phyloP scores from a whole-genome alignment of 2,329 filamentous ascomycete genomes.

The Cladosporium halotolerans region DNA sequence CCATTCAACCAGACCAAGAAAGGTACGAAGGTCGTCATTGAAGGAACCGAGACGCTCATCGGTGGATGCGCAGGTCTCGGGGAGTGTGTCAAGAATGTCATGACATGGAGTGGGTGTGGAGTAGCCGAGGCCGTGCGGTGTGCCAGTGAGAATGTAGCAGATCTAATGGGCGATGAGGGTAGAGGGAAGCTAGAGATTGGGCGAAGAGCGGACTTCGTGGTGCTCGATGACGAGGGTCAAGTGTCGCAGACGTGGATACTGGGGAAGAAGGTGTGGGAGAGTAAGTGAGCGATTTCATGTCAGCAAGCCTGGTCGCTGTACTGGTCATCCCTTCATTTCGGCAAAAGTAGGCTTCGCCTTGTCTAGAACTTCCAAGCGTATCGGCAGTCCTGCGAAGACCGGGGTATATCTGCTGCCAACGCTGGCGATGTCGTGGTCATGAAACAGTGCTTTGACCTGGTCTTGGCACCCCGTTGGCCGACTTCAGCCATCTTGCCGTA shows the following conservation, averaged over 20 bases:
- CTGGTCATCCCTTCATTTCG: too few relatives aligned
- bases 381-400: too few relatives aligned
- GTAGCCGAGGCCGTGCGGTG: slow-evolving; percentile 44
- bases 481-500: neutral
- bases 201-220: slow-evolving; percentile 44
- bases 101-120: slow-evolving; percentile 41
- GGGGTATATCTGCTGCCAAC: too few relatives aligned
- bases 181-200: slow-evolving; percentile 42
- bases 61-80: slow-evolving; percentile 48
- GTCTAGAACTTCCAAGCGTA: too few relatives aligned
- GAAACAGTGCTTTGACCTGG: neutral
- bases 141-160: slow-evolving; percentile 46
- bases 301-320: too few relatives aligned
- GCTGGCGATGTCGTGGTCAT: too few relatives aligned
- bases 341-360: too few relatives aligned
- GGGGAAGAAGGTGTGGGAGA: slow-evolving; percentile 43
- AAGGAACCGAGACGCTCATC: slow-evolving; percentile 48
- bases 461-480: neutral
- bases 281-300: neutral
- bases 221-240: slow-evolving; percentile 40
- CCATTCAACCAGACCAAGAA: slow-evolving; percentile 44
- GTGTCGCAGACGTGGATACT: slow-evolving; percentile 46
- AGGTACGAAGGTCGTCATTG: slow-evolving; percentile 45
- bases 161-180: slow-evolving; percentile 43
- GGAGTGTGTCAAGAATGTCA: slow-evolving; percentile 45